Conservation (phyloP, 768 basidiomycete genomes). For the Russula sp. region DNA sequence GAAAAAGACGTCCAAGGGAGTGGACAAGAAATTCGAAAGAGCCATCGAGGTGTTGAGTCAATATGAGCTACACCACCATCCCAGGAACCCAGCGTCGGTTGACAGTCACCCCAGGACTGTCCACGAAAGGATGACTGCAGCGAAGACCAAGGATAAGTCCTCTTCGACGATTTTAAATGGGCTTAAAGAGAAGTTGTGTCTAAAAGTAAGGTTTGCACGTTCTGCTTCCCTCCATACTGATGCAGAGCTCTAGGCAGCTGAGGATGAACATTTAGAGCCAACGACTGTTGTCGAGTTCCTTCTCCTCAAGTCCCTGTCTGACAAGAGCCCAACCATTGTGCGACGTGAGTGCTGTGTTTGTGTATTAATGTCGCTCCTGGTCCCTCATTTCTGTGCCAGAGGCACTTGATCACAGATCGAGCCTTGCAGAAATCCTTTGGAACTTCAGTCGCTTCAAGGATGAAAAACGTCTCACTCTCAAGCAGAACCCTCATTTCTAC, state of each 20-base stretch:
- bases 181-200: not conserved
- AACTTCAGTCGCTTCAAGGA: slow-evolving; percentile 2
- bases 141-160: not conserved
- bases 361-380: too few species aligned
- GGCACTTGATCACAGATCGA: not conserved
- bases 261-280: not conserved
- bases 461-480: not conserved
- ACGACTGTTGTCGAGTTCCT: not conserved
- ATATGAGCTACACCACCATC: not conserved
- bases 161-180: not conserved
- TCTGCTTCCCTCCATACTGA: not conserved
- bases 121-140: not conserved
- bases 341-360: not conserved
- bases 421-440: not conserved
- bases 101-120: not conserved
- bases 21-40: not conserved
- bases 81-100: not conserved
- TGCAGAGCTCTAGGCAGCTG: not conserved
- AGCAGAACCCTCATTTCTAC: slow-evolving; percentile 14
- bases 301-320: not conserved
- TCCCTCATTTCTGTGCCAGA: not conserved
- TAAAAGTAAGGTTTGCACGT: not conserved
- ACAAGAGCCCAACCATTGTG: not conserved
- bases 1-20: not conserved
- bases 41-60: not conserved